A percentile compares a stretch with the other conserved stretches of the same genome.
Conservation (phyloP, 2,329 filamentous ascomycete species). For the Ophiosphaerella herpotricha region DNA sequence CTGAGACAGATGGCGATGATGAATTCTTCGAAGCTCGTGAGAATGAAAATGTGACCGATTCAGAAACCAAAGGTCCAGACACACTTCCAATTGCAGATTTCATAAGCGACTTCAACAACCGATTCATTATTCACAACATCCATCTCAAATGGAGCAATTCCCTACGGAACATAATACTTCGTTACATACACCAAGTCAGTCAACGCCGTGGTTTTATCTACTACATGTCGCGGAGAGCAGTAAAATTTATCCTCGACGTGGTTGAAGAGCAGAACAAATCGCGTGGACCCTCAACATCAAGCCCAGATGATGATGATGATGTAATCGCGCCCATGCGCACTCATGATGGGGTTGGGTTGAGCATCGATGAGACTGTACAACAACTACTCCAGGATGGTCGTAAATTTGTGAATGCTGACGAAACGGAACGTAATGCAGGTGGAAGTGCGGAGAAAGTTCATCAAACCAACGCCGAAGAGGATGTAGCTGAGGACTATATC, state of each 20-base stretch:
- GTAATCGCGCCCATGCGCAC: conserved; percentile 42
- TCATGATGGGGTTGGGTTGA: conserved; percentile 64
- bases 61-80: conserved; percentile 60
- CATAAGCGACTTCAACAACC: conserved; percentile 94
- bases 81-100: conserved; percentile 77
- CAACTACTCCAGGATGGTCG: conserved; percentile 84
- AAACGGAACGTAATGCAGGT: conserved; percentile 46
- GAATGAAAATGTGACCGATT: conserved; percentile 54
- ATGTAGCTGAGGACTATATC: conserved; percentile 85
- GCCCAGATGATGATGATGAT: conserved; percentile 15
- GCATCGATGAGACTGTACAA: conserved; percentile 83
- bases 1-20: conserved; percentile 50
- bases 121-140: conserved; percentile 96
- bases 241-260: conserved; percentile 98
- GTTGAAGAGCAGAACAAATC: conserved; percentile 89
- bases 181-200: conserved; percentile 96
- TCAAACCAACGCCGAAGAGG: conserved; percentile 43
- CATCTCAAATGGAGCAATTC: conserved; percentile 99
- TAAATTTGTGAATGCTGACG: conserved; percentile 77
- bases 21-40: conserved; percentile 58
- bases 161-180: conserved; percentile 90
- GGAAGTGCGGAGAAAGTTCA: conserved; percentile 17
- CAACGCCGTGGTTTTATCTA: conserved; percentile 96
- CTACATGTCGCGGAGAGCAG: conserved; percentile 91
- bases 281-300: conserved; percentile 35